Evolutionary conservation across 2,329 filamentous ascomycete species (phyloP), one percentile per base, ranked within the genome.

Genomic region (Waltergamsia citrina): DNA sequence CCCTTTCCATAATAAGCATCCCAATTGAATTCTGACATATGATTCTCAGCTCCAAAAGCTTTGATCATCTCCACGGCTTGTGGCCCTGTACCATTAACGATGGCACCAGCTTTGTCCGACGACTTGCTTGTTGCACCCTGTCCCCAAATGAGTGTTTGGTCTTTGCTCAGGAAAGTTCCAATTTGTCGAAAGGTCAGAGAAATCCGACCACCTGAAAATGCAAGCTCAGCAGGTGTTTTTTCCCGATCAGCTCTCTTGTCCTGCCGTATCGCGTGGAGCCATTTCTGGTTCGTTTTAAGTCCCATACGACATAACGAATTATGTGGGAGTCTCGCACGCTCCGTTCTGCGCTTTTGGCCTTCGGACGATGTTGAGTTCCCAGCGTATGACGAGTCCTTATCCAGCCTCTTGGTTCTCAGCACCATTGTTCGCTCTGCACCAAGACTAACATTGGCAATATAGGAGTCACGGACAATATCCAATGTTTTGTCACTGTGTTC

Each of bases 401-500:
- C 60, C 26, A 51, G 52, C 41, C 82, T 81, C 60, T 94, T 94
- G 9, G 82, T 90, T 33, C 92, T 78, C 23, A 98, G 73, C 0
- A 84, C 71, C 88, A 96, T 95, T 3, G 78, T 88, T 34, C 92
- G 71, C 58, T 93, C 80, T 1, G 90, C 88, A 2, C 92, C 92
- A n/a, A 96, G 71, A 43, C 86, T 94, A 32, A 94, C 77, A 50
- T 96, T 98, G 43, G 88, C 86, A 44, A 98, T 94, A 39, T 71
- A 88, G 17, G 84, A 92, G 5, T 70, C 78, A 18, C 72, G 75
- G 10, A 77, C 78, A 37, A 98, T 92, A 53, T 98, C 92, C 17
- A 98, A 66, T 0, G 90, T 94, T 60, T 98, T 98, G 54, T 98
- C 92, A 25, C 86, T 93, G 51, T 98, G 92, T 52, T 98, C 92